Evolutionary conservation across 2,329 filamentous ascomycete genomes (phyloP).

Genomic region (Penicillium fuscoglaucum): DNA sequence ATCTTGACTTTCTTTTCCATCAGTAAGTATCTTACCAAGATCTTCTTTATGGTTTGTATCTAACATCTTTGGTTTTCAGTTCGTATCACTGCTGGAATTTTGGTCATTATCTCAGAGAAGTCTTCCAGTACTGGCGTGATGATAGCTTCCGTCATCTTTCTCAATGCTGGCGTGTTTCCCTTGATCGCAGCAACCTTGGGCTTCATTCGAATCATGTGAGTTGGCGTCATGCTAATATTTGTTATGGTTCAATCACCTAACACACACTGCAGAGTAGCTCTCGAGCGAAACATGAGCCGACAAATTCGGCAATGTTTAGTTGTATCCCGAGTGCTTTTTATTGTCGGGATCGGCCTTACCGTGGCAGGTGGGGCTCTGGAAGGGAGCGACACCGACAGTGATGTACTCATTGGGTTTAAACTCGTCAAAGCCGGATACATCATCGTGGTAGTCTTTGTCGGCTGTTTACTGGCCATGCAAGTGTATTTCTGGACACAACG

Average conservation of each 20-base stretch:
- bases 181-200: conserved; percentile 28
- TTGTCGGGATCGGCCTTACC: conserved; percentile 20
- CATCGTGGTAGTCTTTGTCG: conserved; percentile 21
- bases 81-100: conserved; percentile 19
- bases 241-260: background rate
- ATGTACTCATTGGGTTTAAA: conserved; percentile 14
- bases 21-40: conserved; percentile 8
- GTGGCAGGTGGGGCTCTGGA: conserved; percentile 22
- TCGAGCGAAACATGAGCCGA: conserved; percentile 6
- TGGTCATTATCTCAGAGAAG: conserved; percentile 21
- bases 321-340: conserved; percentile 21
- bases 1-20: conserved; percentile 24
- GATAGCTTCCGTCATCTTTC: conserved; percentile 22
- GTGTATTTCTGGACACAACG: conserved; percentile 22
- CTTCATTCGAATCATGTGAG: conserved; percentile 26
- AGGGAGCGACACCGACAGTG: conserved; percentile 18
- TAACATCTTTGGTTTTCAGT: conserved; percentile 12
- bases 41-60: background rate
- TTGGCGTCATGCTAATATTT: background rate
- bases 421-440: conserved; percentile 27
- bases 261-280: background rate
- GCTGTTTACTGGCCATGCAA: conserved; percentile 19
- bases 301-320: conserved; percentile 10
- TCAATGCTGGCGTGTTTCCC: conserved; percentile 27
- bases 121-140: conserved; percentile 16